Evolutionary conservation across 1,284 basidiomycete species (phyloP).

Genomic region (Sanghuangporus baumii): DNA sequence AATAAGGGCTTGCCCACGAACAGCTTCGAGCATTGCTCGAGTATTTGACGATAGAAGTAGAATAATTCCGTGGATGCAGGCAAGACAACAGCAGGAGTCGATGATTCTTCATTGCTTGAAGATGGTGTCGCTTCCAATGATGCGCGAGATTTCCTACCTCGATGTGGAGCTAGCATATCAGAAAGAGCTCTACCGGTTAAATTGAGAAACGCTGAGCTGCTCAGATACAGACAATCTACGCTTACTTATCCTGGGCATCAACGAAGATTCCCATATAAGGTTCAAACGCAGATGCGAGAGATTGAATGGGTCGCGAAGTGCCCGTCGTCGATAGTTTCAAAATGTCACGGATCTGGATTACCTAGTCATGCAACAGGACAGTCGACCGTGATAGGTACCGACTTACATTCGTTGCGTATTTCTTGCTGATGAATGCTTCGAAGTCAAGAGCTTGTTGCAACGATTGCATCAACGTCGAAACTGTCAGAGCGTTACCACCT

Average conservation of each 20-base stretch:
- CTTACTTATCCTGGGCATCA: constrained; percentile 90
- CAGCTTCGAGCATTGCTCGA: constrained; percentile 89
- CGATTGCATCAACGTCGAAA: constrained; percentile 77
- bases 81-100: constrained; percentile 64
- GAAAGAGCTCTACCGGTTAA: constrained; percentile 53
- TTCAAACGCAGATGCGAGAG: constrained; percentile 86
- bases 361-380: constrained; percentile 1
- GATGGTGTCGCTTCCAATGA: constrained; percentile 59
- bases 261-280: constrained; percentile 91
- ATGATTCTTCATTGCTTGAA: constrained; percentile 39
- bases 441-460: constrained; percentile 85
- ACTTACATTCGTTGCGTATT: constrained; percentile 73
- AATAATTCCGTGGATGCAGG: constrained; percentile 96
- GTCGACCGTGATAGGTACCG: neutral
- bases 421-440: constrained; percentile 71
- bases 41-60: constrained; percentile 92
- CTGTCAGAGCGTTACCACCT: constrained; percentile 64
- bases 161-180: constrained; percentile 79
- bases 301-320: constrained; percentile 46
- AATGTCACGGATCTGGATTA: constrained; percentile 52
- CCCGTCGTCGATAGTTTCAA: constrained; percentile 46
- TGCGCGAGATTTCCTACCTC: constrained; percentile 56
- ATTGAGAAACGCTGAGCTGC: neutral
- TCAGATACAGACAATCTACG: neutral
- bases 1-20: constrained; percentile 79